Evolutionary conservation across 768 basidiomycete genomes (phyloP), one percentile per base, ranked within the genome.

Genomic region (Gymnopilus junonius): DNA sequence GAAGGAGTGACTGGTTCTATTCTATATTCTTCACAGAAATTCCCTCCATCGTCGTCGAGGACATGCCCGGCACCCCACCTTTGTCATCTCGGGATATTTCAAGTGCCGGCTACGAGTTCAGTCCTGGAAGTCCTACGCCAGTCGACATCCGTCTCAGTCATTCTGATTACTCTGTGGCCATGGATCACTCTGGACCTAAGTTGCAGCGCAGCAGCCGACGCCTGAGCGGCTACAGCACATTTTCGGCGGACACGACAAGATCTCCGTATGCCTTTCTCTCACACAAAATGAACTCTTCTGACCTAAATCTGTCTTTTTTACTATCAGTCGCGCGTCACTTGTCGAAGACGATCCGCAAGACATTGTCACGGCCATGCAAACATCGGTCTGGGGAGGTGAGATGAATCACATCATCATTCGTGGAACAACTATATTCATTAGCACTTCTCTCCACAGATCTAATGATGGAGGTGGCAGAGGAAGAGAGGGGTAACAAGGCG

Each of bases 341-440:
- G 77, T 73, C 21, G 82, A 78, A 31, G 76, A 81, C 42, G 81
- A 84, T 62, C 77, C 79, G 2, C 79, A 83, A 62, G 77, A 83
- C 60, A 79, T 89, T 21, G 73, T 87, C 20, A 80, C 82, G 20
- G 83, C 88, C 11, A 83, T 90, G 76, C 83, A 88, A 63, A 83
- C 80, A 62, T 90, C 89, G n/a, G 79, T 86, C 55, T 91, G 90
- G 90, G 86, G 87, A 69, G 89, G 90, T 89, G 68, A 69, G 88
- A 75, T 55, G 37, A 31, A 51, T 55, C 6, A 14, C 25, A 60
- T 59, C 51, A 20, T 48, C 37, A 35, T 29, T 42, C 42, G 54
- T 37, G 27, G 25, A 7, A 54, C 32, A 40, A 20, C 31, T 40
- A 20, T 42, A n/a, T 61, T 58, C 51, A 21, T 37, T 50, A 39